Percentiles rank a stretch among this genome's conserved stretches.
phyloP scores from a whole-genome alignment of 78 protist species.

The Polysphondylium violaceum region DNA sequence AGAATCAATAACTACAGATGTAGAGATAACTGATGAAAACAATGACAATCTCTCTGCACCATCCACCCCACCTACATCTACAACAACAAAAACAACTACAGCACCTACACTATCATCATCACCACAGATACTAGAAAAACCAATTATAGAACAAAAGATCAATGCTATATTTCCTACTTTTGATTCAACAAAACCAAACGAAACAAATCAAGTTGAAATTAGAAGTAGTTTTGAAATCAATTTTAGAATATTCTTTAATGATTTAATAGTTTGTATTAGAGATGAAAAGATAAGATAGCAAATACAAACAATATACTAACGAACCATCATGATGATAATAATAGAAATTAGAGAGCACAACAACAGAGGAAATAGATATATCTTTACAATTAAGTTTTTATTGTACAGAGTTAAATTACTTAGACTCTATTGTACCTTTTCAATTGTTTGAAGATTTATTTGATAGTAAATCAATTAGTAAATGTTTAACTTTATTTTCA shows the following conservation, averaged over 20 bases:
- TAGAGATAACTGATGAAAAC: neutral
- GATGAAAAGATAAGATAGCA: neutral
- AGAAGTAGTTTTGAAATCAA: conserved; percentile 2
- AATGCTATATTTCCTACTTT: conserved; percentile 1
- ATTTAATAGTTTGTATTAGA: conserved; percentile 1
- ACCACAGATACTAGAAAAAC: conserved; percentile 16
- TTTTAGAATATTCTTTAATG: conserved; percentile 32
- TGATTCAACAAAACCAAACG: neutral
- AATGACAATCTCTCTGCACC: neutral
- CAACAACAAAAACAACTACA: neutral
- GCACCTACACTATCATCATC: neutral
- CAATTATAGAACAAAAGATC: conserved; percentile 20
- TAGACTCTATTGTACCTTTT: conserved; percentile 10
- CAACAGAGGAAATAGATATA: conserved; percentile 13
- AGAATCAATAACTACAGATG: neutral
- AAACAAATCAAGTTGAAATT: conserved; percentile 19
- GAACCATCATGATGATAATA: neutral
- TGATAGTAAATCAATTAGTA: conserved; percentile 44
- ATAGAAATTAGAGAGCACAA: neutral
- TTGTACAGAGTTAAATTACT: neutral
- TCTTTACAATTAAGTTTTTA: conserved; percentile 7
- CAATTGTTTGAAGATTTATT: conserved; percentile 52
- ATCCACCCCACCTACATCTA: conserved; percentile 2
- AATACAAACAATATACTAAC: neutral
- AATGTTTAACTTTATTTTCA: conserved; percentile 33